phyloP scores from a whole-genome alignment of 1,284 basidiomycete species.

The Fomitiporia mediterranea region DNA sequence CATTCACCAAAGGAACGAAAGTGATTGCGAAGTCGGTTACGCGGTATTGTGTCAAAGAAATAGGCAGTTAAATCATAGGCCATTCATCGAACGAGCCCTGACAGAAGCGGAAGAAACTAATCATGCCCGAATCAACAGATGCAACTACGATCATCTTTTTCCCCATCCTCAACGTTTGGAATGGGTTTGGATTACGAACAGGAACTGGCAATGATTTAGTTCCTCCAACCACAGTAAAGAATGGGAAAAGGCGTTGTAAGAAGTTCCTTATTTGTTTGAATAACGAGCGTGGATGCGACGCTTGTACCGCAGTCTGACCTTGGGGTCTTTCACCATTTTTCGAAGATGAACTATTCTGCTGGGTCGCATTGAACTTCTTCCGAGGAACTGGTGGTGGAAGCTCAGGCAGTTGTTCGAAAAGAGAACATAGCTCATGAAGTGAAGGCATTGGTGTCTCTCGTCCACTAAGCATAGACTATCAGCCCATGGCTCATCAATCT shows the following conservation, averaged over 20 bases:
- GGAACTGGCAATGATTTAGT: neutral
- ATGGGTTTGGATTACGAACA: conserved; percentile 52
- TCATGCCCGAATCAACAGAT: conserved; percentile 85
- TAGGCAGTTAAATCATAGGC: conserved; percentile 62
- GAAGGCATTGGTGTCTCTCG: conserved; percentile 70
- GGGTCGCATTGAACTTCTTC: conserved; percentile 32
- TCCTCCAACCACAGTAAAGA: neutral
- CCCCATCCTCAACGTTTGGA: conserved; percentile 77
- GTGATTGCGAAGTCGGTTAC: neutral
- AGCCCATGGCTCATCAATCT: conserved; percentile 1
- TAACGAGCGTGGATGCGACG: conserved; percentile 22
- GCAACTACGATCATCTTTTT: conserved; percentile 85
- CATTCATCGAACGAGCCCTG: conserved; percentile 82
- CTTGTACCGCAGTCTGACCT: conserved; percentile 24
- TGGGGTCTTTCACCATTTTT: conserved; percentile 7
- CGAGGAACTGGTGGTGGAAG: conserved; percentile 51
- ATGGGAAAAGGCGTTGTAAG: neutral
- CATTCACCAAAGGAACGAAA: too few relatives aligned
- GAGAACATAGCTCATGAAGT: conserved; percentile 56
- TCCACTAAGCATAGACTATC: conserved; percentile 42
- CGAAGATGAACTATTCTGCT: conserved; percentile 18
- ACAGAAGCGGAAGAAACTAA: conserved; percentile 86
- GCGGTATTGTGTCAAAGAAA: too few relatives aligned
- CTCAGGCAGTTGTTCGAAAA: conserved; percentile 61
- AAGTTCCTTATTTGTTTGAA: neutral